Percentiles rank a stretch among this genome's conserved stretches.
These are phyloP conservation scores for Aspergillus homomorphus DNA, from an alignment of 495 filamentous ascomycete species.

Conservation along the genomic window DNA sequence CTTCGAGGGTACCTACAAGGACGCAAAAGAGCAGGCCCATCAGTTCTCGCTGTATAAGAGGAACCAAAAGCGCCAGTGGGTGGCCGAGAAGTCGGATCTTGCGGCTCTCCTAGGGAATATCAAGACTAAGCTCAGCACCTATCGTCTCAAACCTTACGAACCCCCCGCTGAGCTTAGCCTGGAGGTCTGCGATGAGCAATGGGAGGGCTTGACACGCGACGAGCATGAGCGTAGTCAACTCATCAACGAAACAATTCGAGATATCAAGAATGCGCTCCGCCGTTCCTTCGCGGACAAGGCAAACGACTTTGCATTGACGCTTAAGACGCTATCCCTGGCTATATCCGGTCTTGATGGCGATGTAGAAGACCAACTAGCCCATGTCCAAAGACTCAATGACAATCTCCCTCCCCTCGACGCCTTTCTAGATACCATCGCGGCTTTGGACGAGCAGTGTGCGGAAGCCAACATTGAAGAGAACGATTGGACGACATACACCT, in stretches of 20 bases:
- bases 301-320: conserved; percentile 91
- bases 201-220: conserved; percentile 70
- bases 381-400: conserved; percentile 74
- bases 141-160: conserved; percentile 84
- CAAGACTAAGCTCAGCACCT: conserved; percentile 95
- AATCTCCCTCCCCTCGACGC: conserved; percentile 84
- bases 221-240: conserved; percentile 85
- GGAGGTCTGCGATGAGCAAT: conserved; percentile 77
- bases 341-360: conserved; percentile 95
- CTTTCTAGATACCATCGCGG: conserved; percentile 78
- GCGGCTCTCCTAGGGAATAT: conserved; percentile 95
- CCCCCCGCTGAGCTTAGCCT: conserved; percentile 77
- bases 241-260: conserved; percentile 96
- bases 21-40: conserved; percentile 81
- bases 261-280: conserved; percentile 94
- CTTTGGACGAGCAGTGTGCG: conserved; percentile 79
- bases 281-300: conserved; percentile 92
- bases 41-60: conserved; percentile 85
- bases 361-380: conserved; percentile 85
- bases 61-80: conserved; percentile 87
- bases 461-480: conserved; percentile 99
- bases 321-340: conserved; percentile 88
- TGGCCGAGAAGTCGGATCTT: conserved; percentile 94
- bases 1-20: conserved; percentile 88
- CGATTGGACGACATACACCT: conserved; percentile 96